Percentiles rank a stretch among this genome's conserved stretches.
These are phyloP conservation scores for Borovskyia barvae DNA, from an alignment of 208 protist genomes.

Conservation along the genomic window DNA sequence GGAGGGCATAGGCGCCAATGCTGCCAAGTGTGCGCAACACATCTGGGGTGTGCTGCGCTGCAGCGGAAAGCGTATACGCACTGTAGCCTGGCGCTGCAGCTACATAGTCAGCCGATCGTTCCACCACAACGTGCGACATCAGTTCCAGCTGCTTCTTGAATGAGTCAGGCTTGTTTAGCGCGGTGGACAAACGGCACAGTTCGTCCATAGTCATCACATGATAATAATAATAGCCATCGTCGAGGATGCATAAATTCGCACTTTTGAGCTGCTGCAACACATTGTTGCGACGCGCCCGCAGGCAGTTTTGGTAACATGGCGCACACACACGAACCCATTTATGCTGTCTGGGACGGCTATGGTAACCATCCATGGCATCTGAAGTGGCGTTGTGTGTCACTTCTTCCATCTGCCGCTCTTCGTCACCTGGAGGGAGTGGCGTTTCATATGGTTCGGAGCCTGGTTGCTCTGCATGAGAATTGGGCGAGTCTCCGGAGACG, in stretches of 20 bases:
- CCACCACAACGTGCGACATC: constrained; percentile 40
- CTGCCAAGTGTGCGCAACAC: constrained; percentile 30
- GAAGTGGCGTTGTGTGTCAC: neutral
- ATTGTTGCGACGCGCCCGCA: constrained; percentile 42
- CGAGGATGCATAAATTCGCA: constrained; percentile 46
- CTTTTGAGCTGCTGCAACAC: constrained; percentile 37
- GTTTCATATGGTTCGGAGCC: constrained; percentile 1
- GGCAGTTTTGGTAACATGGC: constrained; percentile 56
- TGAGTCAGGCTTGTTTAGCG: constrained; percentile 45
- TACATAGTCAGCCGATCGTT: constrained; percentile 36
- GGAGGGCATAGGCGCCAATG: constrained; percentile 29
- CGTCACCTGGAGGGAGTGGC: neutral
- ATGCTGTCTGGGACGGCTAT: constrained; percentile 11
- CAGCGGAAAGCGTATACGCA: constrained; percentile 19
- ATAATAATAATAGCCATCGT: constrained; percentile 61
- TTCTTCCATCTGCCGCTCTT: constrained; percentile 3
- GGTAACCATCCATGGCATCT: neutral
- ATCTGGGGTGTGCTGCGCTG: constrained; percentile 27
- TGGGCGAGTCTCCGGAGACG: neutral
- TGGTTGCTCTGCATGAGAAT: neutral
- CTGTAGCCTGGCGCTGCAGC: constrained; percentile 28
- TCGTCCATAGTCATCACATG: constrained; percentile 53
- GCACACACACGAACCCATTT: constrained; percentile 54
- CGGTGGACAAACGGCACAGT: constrained; percentile 32
- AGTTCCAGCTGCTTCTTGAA: constrained; percentile 46